phyloP scores from a whole-genome alignment of 2,329 filamentous ascomycete species.

The Neofusicoccum sp. region DNA sequence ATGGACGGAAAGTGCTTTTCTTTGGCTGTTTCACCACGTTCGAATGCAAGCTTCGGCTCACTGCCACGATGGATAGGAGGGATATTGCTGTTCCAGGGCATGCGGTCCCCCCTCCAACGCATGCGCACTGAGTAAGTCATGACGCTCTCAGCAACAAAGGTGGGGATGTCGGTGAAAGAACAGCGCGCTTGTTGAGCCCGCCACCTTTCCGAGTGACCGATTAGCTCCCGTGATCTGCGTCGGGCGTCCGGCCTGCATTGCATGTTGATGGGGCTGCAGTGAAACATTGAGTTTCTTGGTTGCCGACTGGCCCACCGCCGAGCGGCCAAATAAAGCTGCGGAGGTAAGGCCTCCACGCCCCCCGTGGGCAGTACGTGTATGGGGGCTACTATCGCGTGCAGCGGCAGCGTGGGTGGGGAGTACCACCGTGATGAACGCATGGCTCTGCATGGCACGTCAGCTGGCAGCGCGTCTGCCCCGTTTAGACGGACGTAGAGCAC shows the following conservation, averaged over 20 bases:
- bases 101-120: no score
- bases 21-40: no score
- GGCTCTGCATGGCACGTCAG: background rate
- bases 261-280: background rate
- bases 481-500: background rate
- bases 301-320: background rate
- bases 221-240: constrained; percentile 13
- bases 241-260: background rate
- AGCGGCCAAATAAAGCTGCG: background rate
- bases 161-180: background rate
- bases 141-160: no score
- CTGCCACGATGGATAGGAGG: no score
- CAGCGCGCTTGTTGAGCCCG: background rate
- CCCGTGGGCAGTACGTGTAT: background rate
- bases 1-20: no score
- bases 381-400: background rate
- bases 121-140: no score
- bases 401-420: background rate
- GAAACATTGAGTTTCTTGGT: constrained; percentile 13
- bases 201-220: constrained; percentile 4
- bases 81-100: no score
- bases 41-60: no score
- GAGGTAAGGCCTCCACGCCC: background rate
- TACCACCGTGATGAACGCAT: constrained; percentile 1
- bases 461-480: background rate